Base-by-base conservation (phyloP, 1,139 yeast species). In the Meyerozyma guilliermondii region DNA sequence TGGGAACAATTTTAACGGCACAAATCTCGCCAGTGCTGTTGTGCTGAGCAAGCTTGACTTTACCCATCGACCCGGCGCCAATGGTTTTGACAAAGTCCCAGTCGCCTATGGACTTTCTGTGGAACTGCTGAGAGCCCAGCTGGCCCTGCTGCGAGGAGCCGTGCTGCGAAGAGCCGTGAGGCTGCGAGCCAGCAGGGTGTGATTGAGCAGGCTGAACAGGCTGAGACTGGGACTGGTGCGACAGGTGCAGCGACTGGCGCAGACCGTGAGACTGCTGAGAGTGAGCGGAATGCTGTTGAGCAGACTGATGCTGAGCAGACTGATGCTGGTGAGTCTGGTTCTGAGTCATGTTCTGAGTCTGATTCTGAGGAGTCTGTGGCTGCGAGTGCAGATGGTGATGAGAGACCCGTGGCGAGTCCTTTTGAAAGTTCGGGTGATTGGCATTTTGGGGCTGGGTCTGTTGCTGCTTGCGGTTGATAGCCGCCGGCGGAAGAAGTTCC, bases 51-150 rank as follows among this genome's bases (percentile, higher is more conserved):
- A 92, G 71, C 63, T 94, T 94, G 41, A 92, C 99, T 62, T 92
- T 95, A 45, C 99, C 99, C 98, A 94, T 92, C 1, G 96, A 87
- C 3, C 99, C 98, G 4, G 98, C 96, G 40, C 99, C 99, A 40
- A 92, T 87, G 1, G 97, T 89, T 60, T 89, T 89, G 46, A 88
- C 77, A 54, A 92, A 91, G 55, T 87, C 95, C 98, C 98, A 92
- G 52, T 94, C 97, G 14, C 98, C 99, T 43, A 92, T 84, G 5
- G 96, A 78, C 49, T 85, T 83, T 50, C 98, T 78, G 60, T 89
- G 91, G 55, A 85, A 85, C 52, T 83, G 89, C 11, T 5, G 33
- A 26, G 41, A 9, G 23, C 35, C 38, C 35, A 31, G 50, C 38
- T 43, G 43, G 28, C 43, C 49, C 31, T 41, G 49, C 38, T n/a